Conservation (phyloP, 2,329 filamentous ascomycete genomes). For the Periconia sp. region DNA sequence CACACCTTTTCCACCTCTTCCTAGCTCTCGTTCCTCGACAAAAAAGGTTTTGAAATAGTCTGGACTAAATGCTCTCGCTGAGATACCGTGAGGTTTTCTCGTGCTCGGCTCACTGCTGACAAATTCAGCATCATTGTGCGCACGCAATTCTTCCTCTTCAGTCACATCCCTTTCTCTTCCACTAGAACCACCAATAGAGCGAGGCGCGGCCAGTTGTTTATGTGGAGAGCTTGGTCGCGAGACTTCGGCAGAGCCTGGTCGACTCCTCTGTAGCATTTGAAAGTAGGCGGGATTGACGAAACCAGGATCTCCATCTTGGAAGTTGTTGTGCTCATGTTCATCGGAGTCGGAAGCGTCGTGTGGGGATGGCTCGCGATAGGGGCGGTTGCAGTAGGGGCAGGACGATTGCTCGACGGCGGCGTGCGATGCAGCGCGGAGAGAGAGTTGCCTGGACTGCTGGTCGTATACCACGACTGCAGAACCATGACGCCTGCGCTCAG, state of each 20-base stretch:
- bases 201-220: slow-evolving; percentile 43
- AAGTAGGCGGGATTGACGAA: slow-evolving; percentile 95
- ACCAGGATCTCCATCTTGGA: slow-evolving; percentile 53
- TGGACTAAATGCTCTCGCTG: slow-evolving; percentile 82
- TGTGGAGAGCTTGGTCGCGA: slow-evolving; percentile 53
- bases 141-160: slow-evolving; percentile 18
- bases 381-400: slow-evolving; percentile 89
- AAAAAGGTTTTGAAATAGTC: slow-evolving; percentile 95
- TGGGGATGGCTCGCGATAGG: slow-evolving; percentile 55
- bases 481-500: slow-evolving; percentile 72
- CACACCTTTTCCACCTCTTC: slow-evolving; percentile 89
- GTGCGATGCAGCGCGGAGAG: slow-evolving; percentile 67
- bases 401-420: slow-evolving; percentile 62
- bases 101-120: slow-evolving; percentile 48
- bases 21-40: slow-evolving; percentile 81
- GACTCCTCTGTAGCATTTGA: slow-evolving; percentile 75
- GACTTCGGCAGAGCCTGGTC: slow-evolving; percentile 53
- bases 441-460: slow-evolving; percentile 78
- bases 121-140: slow-evolving; percentile 55
- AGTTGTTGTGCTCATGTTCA: slow-evolving; percentile 33
- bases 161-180: slow-evolving; percentile 3
- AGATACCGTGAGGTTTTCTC: slow-evolving; percentile 66
- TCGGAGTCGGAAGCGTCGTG: slow-evolving; percentile 34
- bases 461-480: slow-evolving; percentile 93
- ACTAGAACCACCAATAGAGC: slow-evolving; percentile 18